Base-by-base conservation (phyloP, 1,284 basidiomycete genomes). In the Irpex lacteus region DNA sequence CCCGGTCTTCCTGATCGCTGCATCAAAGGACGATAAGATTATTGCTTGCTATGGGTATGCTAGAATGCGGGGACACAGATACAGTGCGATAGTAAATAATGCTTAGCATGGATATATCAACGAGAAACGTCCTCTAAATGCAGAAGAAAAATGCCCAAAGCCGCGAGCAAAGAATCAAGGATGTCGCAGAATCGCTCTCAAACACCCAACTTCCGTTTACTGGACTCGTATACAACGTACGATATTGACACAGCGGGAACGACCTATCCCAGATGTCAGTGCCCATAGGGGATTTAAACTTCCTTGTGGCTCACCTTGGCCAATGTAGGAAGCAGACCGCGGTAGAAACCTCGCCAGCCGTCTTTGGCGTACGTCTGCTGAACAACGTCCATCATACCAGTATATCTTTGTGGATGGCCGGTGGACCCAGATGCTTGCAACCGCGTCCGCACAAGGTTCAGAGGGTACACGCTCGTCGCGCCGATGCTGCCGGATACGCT, bases 351-450 rank as follows among this genome's bases (percentile, higher is more conserved):
- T 67, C 90, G 84, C 89, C 95, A 93, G 0, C 54, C 97, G 74
- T 98, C 97, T 19, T 86, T 84, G 58, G 83, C 81, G 76, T 92
- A 92, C 19, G 97, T 98, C 74, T 90, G 91, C 54, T 81, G 76
- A 5, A 86, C 85, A 5, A 98, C 98, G 74, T 99, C 98, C 77
- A 85, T 78, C 65, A 97, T 90, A 26, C 96, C 96, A 2, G 84
- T 87, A 76, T 99, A 99, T 15, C 80, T 82, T 68, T 96, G 90
- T 1, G 95, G 95, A 74, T 98, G 96, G 0, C 95, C 94, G 0
- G 92, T 87, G 0, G 94, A 96, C 1, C 98, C 98, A 0, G 95
- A 96, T 1, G 98, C 98, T 78, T 99, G 98, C 64, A 99, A 76
- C 58, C 97, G 88, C 8, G 98, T 99, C 34, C 97, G 87, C 19